Conservation (phyloP, 352 stramenopile genomes). For the Globisporangium okanoganense region DNA sequence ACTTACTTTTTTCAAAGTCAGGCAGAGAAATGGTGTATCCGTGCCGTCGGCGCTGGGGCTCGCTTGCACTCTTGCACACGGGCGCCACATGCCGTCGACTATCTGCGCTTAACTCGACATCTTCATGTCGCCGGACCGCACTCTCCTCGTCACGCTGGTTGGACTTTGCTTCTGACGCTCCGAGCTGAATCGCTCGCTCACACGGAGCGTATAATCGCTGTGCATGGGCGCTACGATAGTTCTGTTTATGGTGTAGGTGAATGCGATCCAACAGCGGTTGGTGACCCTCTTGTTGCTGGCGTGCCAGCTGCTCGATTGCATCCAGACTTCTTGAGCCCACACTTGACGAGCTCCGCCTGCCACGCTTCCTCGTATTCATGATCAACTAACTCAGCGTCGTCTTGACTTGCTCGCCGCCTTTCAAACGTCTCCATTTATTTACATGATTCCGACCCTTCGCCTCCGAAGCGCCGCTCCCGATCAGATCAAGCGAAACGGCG, state of each 20-base stretch:
- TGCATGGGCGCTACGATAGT: neutral
- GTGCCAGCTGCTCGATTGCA: neutral
- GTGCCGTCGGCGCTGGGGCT: neutral
- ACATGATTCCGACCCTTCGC: neutral
- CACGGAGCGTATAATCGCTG: slow-evolving; percentile 4
- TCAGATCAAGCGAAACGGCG: neutral
- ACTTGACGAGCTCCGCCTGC: neutral
- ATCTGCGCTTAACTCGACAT: neutral
- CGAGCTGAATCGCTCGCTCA: neutral
- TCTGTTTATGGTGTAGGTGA: neutral
- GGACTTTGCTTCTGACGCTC: neutral
- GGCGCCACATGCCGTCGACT: neutral
- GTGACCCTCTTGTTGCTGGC: neutral
- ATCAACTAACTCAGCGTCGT: neutral
- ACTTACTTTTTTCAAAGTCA: slow-evolving; percentile 11
- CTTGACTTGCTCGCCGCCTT: neutral
- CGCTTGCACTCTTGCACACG: neutral
- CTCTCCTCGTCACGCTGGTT: slow-evolving; percentile 1
- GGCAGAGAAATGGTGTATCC: neutral
- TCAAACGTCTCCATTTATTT: neutral
- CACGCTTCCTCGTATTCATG: slow-evolving; percentile 5
- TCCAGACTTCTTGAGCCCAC: neutral
- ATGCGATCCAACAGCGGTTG: slow-evolving; percentile 5
- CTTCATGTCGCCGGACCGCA: neutral
- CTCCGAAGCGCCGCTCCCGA: slow-evolving; percentile 1